Base-by-base conservation (phyloP, 805 yeast species). In the Candida oleophila region DNA sequence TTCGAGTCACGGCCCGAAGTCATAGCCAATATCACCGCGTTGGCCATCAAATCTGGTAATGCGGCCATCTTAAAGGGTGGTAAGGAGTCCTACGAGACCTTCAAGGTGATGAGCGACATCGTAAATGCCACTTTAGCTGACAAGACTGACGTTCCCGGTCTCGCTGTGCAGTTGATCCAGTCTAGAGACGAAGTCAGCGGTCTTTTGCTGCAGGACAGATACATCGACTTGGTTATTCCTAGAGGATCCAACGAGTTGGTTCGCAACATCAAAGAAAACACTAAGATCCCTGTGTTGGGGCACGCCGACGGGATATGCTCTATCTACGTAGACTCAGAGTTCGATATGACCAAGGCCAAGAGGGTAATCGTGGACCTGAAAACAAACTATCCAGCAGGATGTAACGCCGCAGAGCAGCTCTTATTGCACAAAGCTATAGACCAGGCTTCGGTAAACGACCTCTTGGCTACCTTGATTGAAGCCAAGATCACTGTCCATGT, bases 301-400 rank as follows among this genome's bases (percentile, higher is more conserved):
- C 99, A 94, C 65, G 99, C 99, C 7, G 98, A 94, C 67, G 99
- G 99, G 41, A 85, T 92, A 50, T 94, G 99, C 68, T 83, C 97
- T 1, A 80, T 92, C 5, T 94, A 81, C 58, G 74, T 92, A 21
- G 96, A 91, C 63, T 79, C 77, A 47, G 81, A 78, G 43, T 94
- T 94, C 4, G 92, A 90, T 57, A 51, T 87, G 11, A 78, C 65
- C 12, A 90, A 88, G 80, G 96, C 97, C 0, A 73, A 78, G 30
- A 80, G 81, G 47, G 81, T 94, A 25, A 74, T 82, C 3, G 79
- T 89, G 22, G 99, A 94, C 66, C 79, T 97, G 3, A 94, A 94
- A 68, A 89, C 97, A 0, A 91, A 90, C 65, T 94, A 94, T 63
- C 97, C 98, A 42, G 99, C 99, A 11, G 99, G 96, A n/a, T 94